phyloP scores from a whole-genome alignment of 176 grass and related monocot genomes.

The Triticum urartu region DNA sequence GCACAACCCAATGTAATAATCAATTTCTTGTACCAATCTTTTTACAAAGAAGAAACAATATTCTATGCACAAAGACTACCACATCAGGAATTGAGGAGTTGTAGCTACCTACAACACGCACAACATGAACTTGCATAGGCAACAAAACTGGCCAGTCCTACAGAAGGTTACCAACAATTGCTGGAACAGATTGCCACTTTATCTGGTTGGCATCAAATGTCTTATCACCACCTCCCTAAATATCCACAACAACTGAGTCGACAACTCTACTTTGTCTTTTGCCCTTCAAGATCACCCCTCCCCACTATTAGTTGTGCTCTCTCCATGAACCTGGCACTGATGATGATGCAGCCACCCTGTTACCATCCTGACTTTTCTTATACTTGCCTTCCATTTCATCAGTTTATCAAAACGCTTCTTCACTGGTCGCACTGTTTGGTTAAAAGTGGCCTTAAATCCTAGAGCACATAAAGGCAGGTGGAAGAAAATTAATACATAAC shows the following conservation, averaged over 20 bases:
- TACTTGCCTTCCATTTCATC: not conserved
- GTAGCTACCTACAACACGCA: slow-evolving; percentile 21
- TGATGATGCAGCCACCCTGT: no score
- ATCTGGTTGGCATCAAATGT: slow-evolving; percentile 49
- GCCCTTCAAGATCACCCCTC: slow-evolving; percentile 25
- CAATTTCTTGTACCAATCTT: no score
- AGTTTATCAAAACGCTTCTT: no score
- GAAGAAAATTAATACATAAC: not conserved
- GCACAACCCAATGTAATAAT: no score
- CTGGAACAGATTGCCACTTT: not conserved
- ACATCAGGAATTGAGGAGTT: not conserved
- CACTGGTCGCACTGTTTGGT: no score
- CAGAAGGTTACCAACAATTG: slow-evolving; percentile 6
- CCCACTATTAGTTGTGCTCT: no score
- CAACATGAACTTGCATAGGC: not conserved
- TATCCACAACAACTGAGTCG: slow-evolving; percentile 24
- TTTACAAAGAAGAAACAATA: no score
- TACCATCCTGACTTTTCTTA: slow-evolving; percentile 69
- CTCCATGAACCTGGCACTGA: no score
- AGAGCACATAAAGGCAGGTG: slow-evolving; percentile 59
- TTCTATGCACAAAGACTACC: slow-evolving; percentile 19
- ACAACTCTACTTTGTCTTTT: slow-evolving; percentile 47
- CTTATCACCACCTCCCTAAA: slow-evolving; percentile 26
- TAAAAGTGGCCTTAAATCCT: slow-evolving; percentile 64
- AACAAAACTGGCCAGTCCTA: slow-evolving; percentile 6